Base-by-base conservation (phyloP, 163 green algal genomes). In the Trebouxia gelatinosa region DNA sequence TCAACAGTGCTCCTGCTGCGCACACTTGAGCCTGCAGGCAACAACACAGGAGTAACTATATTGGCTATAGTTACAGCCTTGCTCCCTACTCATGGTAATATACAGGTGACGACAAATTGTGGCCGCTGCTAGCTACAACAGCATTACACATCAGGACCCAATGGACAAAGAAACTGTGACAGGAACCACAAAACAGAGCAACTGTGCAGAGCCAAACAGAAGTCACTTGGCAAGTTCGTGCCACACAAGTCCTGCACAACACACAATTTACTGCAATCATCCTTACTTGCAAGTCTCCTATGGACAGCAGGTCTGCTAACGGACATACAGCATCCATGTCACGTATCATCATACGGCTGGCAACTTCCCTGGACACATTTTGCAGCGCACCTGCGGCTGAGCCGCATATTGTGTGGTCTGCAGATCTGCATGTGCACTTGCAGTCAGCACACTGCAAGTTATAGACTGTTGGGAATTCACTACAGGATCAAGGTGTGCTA, bases 331-430 rank as follows among this genome's bases (percentile, higher is more conserved):
- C 85, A 19, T 85, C 84, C 57, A 86, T 48, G 5, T 89, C 77
- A 35, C 83, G 81, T 65, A 94, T 91, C 38, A 90, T 59, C n/a
- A 87, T 71, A 9, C 89, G 46, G 64, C 86, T 92, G 34, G 87
- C 88, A 28, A 89, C 80, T 78, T 96, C 91, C 0, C 89, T 77
- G 1, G 83, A 89, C 71, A 96, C 78, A 81, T 96, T 96, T 71
- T 95, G 91, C 51, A 94, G 77, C 9, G 88, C 83, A 2, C 90
- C 91, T 6, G 91, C 90, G 19, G 88, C 91, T 26, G 86, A 89
- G 7, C 82, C 81, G 57, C 68, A 48, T 16, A 86, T 54, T 58
- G 67, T 7, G 48, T 65, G 32, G 54, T 64, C 32, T 51, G 82
- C 37, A 6, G 70, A 54, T 26, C 62, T 70, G 64, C 46, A 57